Evolutionary conservation across 352 stramenopile genomes (phyloP).

Genomic region (Phytopythium mirpurense): DNA sequence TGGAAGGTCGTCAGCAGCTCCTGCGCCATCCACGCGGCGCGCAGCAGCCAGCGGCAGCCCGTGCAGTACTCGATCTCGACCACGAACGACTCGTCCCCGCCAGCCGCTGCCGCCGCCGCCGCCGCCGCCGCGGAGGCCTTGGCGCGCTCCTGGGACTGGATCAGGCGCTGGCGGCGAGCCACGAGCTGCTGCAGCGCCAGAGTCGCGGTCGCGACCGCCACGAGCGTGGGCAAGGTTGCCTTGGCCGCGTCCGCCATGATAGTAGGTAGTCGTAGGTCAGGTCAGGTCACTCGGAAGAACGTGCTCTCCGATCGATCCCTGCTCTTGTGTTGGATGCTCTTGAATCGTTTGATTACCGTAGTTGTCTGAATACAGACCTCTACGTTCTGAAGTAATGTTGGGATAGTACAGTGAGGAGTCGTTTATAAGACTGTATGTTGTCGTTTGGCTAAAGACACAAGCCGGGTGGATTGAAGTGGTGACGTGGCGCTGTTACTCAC

Average conservation of each 20-base stretch:
- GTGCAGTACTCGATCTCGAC: constrained; percentile 93
- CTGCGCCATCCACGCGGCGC: constrained; percentile 85
- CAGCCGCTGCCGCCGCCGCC: not conserved
- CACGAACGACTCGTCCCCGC: constrained; percentile 25
- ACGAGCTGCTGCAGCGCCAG: constrained; percentile 44
- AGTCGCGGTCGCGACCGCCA: constrained; percentile 21
- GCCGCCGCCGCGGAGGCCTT: constrained; percentile 3
- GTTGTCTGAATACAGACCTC: not conserved
- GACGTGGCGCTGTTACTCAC: no score
- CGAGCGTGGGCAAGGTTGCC: constrained; percentile 16
- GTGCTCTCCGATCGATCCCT: no score
- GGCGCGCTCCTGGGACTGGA: not conserved
- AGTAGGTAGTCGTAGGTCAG: not conserved
- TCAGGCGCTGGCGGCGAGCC: constrained; percentile 11
- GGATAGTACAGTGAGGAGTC: not conserved
- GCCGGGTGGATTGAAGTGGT: no score
- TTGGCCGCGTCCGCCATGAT: constrained; percentile 12
- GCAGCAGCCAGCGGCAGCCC: constrained; percentile 87
- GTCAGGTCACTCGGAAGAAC: no score
- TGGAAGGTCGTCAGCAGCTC: constrained; percentile 93
- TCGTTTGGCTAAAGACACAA: no score
- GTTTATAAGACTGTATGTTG: not conserved
- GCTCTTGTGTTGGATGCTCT: no score
- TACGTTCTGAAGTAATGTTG: not conserved
- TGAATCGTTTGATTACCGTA: not conserved